These are phyloP conservation scores for Leccinellum luteum DNA, from an alignment of 768 basidiomycete species.

Conservation along the genomic window DNA sequence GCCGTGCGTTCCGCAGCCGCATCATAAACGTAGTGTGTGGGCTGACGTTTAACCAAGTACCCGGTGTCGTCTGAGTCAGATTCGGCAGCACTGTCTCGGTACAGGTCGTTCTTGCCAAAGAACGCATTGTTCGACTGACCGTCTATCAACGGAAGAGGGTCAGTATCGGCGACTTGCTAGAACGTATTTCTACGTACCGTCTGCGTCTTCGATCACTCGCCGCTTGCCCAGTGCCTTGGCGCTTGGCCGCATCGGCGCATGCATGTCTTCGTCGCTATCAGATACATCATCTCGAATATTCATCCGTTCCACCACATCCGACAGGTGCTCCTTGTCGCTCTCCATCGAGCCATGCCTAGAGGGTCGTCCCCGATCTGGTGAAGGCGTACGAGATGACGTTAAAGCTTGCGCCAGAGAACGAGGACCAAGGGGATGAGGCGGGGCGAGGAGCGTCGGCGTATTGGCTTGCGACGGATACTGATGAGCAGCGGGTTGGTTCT, in stretches of 20 bases:
- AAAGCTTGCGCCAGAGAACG: conserved; percentile 52
- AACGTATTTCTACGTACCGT: conserved; percentile 32
- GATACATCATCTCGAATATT: conserved; percentile 22
- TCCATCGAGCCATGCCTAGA: conserved; percentile 25
- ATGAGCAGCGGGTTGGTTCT: conserved; percentile 14
- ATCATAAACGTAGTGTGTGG: conserved; percentile 83
- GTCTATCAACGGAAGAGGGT: conserved; percentile 14
- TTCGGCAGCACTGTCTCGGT: conserved; percentile 37
- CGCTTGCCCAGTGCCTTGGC: conserved; percentile 89
- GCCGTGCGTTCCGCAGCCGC: conserved; percentile 81
- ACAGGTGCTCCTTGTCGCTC: conserved; percentile 21
- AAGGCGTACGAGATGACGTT: conserved; percentile 64
- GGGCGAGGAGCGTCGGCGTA: conserved; percentile 45
- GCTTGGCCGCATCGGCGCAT: conserved; percentile 60
- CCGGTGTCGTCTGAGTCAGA: conserved; percentile 50
- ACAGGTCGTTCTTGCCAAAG: conserved; percentile 38
- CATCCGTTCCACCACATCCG: conserved; percentile 29
- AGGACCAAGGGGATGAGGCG: conserved; percentile 74
- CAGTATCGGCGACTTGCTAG: neutral
- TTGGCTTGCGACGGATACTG: conserved; percentile 27
- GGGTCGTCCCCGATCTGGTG: conserved; percentile 47
- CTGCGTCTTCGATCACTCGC: conserved; percentile 51
- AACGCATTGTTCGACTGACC: conserved; percentile 60
- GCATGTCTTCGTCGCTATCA: conserved; percentile 30
- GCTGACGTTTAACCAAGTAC: conserved; percentile 40